Percentiles rank a stretch among this genome's conserved stretches.
These are phyloP conservation scores for Apodospora peruviana DNA, from an alignment of 495 filamentous ascomycete genomes.

Conservation along the genomic window DNA sequence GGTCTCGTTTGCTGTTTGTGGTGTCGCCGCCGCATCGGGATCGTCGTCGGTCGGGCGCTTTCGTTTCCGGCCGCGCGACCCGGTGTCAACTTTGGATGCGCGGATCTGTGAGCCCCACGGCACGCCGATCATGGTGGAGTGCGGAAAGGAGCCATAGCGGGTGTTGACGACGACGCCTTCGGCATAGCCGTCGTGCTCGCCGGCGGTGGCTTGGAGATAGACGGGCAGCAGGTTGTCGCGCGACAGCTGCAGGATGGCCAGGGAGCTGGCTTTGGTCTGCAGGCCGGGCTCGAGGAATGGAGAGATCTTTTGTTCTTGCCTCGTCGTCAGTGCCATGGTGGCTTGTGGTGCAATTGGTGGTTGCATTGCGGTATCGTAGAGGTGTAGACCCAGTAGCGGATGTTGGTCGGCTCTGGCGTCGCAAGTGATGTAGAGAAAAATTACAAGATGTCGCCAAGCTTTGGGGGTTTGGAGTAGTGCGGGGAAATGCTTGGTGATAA, in stretches of 20 bases:
- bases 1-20: constrained; percentile 10
- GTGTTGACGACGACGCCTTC: constrained; percentile 88
- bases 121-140: constrained; percentile 72
- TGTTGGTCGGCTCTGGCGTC: constrained; percentile 1
- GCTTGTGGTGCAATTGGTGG: background rate
- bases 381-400: too few relatives aligned
- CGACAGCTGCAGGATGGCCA: constrained; percentile 77
- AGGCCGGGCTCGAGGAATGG: constrained; percentile 67
- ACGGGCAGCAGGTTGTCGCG: constrained; percentile 75
- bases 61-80: constrained; percentile 62
- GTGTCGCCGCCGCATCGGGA: constrained; percentile 26
- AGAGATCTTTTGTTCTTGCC: constrained; percentile 34
- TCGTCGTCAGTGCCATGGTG: constrained; percentile 21
- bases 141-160: constrained; percentile 91
- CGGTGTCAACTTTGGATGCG: constrained; percentile 85
- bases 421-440: too few relatives aligned
- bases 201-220: constrained; percentile 57
- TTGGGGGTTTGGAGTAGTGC: too few relatives aligned
- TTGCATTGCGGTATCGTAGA: too few relatives aligned
- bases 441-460: too few relatives aligned
- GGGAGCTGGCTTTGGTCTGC: constrained; percentile 46
- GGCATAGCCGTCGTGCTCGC: constrained; percentile 61
- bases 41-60: constrained; percentile 53
- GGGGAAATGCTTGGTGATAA: too few relatives aligned
- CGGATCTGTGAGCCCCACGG: constrained; percentile 90